A percentile compares a stretch with the other conserved stretches of the same genome.
phyloP scores from a whole-genome alignment of 78 protist genomes.

The Chrysochromulina parva region DNA sequence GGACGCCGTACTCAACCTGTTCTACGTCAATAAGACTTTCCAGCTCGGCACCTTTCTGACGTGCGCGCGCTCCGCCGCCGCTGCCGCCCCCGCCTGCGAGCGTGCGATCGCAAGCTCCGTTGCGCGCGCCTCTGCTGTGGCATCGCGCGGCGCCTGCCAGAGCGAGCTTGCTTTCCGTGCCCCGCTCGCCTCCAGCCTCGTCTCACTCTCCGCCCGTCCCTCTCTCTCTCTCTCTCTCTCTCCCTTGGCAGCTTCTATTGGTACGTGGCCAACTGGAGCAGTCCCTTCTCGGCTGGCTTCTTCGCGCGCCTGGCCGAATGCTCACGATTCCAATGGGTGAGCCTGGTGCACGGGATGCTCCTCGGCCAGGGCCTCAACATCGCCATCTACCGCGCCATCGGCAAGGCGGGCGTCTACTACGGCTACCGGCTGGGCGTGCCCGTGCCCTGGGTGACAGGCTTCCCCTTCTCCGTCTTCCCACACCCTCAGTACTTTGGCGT shows the following conservation, averaged over 20 bases:
- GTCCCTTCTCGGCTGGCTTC: too few species aligned
- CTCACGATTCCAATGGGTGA: too few species aligned
- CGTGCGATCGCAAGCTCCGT: too few species aligned
- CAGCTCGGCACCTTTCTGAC: neutral
- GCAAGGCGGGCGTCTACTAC: conserved; percentile 5
- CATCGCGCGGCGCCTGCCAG: too few species aligned
- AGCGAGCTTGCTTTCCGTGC: too few species aligned
- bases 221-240: too few species aligned
- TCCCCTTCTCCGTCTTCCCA: conserved; percentile 1
- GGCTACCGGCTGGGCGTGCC: neutral
- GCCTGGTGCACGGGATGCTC: neutral
- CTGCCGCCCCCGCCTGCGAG: too few species aligned
- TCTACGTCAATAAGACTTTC: neutral
- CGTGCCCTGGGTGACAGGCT: neutral
- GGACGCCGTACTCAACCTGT: neutral
- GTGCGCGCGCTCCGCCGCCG: neutral
- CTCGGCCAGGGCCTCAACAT: neutral
- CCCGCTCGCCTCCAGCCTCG: too few species aligned
- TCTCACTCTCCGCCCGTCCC: too few species aligned
- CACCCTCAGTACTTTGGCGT: neutral
- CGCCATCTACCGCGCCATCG: conserved; percentile 19
- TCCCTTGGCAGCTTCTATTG: too few species aligned
- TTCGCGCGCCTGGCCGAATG: too few species aligned
- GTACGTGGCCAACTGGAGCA: neutral
- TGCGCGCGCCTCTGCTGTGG: too few species aligned